These are phyloP conservation scores for Candida krabiensis DNA, from an alignment of 805 yeast species.

Conservation along the genomic window DNA sequence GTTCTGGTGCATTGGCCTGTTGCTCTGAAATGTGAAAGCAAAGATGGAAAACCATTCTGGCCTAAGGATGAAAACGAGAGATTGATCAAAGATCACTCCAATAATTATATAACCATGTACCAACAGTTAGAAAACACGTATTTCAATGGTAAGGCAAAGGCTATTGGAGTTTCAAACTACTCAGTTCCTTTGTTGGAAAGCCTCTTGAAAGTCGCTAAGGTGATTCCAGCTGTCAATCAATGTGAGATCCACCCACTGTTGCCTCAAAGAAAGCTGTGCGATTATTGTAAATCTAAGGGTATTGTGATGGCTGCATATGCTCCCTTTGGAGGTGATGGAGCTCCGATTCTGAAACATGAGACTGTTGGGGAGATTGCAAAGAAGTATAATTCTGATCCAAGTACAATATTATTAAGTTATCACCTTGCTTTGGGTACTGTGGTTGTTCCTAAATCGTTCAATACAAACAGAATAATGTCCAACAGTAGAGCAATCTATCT, in stretches of 20 bases:
- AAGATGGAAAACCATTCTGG: constrained; percentile 18
- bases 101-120: constrained; percentile 65
- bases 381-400: constrained; percentile 48
- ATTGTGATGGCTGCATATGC: constrained; percentile 40
- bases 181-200: constrained; percentile 30
- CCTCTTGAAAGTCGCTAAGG: constrained; percentile 35
- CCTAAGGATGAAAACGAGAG: constrained; percentile 29
- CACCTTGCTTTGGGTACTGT: constrained; percentile 30
- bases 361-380: constrained; percentile 46
- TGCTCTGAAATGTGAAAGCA: constrained; percentile 29
- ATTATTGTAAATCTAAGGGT: constrained; percentile 31
- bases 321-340: constrained; percentile 43
- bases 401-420: constrained; percentile 49
- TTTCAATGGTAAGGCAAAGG: constrained; percentile 40
- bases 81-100: constrained; percentile 12
- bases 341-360: constrained; percentile 38
- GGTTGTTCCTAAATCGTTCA: constrained; percentile 40
- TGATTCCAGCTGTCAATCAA: constrained; percentile 44
- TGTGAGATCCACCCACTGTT: constrained; percentile 44
- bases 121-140: constrained; percentile 73
- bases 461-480: constrained; percentile 37
- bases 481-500: constrained; percentile 35
- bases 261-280: constrained; percentile 34
- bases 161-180: constrained; percentile 47
- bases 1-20: constrained; percentile 48